Conservation (phyloP, 2,329 filamentous ascomycete genomes). For the Sclerotinia nivalis region DNA sequence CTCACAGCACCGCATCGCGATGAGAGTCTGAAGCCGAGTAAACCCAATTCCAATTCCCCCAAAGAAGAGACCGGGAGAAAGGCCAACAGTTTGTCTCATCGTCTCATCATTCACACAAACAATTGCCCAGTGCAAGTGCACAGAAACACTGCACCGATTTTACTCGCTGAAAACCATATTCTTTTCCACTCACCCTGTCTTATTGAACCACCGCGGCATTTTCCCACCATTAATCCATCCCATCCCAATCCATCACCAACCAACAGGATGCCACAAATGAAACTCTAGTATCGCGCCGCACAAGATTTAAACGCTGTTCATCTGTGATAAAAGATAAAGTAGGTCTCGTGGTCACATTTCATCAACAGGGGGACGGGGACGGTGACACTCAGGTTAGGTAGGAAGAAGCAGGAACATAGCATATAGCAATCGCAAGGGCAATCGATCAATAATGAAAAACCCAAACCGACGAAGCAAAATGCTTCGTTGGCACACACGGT, state of each 20-base stretch:
- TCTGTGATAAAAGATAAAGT: not conserved
- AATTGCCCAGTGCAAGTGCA: constrained; percentile 5
- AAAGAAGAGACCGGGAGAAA: not conserved
- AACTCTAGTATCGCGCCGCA: not conserved
- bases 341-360: constrained; percentile 20
- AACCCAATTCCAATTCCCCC: not conserved
- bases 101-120: not conserved
- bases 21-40: not conserved
- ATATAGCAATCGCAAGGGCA: not conserved
- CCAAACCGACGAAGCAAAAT: constrained; percentile 9
- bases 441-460: not conserved
- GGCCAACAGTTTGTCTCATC: not conserved
- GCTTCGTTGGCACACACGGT: constrained; percentile 22
- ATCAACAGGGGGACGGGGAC: not conserved
- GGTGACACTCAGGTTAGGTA: not conserved
- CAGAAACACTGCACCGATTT: not conserved
- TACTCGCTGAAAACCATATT: not conserved
- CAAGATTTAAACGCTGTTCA: constrained; percentile 15
- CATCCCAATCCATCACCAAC: not conserved
- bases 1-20: not conserved
- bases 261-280: not conserved
- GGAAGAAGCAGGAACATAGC: constrained; percentile 14
- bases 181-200: not conserved
- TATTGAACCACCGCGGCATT: constrained; percentile 1
- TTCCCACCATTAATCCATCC: constrained; percentile 1